phyloP scores from a whole-genome alignment of 352 stramenopile genomes.

The Pythium utonaiense region DNA sequence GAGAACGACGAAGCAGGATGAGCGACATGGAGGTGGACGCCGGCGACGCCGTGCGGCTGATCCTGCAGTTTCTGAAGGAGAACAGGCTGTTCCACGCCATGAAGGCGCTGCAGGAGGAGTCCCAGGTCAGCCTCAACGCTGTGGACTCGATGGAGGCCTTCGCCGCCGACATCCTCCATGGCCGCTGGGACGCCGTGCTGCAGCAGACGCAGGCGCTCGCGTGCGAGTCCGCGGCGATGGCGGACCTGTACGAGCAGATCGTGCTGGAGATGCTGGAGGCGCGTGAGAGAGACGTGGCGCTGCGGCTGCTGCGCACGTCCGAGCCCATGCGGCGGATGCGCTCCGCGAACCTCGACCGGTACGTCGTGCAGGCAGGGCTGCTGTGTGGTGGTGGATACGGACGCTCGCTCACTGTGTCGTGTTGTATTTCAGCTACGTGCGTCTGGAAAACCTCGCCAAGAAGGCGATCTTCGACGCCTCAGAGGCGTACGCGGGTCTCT shows the following conservation, averaged over 20 bases:
- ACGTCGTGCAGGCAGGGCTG: not conserved
- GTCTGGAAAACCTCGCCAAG: conserved; percentile 77
- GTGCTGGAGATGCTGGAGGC: conserved; percentile 87
- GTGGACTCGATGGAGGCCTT: conserved; percentile 87
- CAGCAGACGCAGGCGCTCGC: conserved; percentile 79
- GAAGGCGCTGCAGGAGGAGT: conserved; percentile 83
- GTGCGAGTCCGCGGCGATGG: conserved; percentile 64
- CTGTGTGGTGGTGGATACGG: too few relatives aligned
- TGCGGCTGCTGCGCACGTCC: conserved; percentile 51
- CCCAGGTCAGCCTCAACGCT: conserved; percentile 81
- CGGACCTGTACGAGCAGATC: conserved; percentile 89
- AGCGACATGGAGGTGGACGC: conserved; percentile 51
- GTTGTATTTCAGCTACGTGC: conserved; percentile 37
- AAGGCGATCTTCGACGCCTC: conserved; percentile 56
- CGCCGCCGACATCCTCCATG: conserved; percentile 66
- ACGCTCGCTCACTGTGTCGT: not conserved
- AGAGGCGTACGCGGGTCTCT: conserved; percentile 58
- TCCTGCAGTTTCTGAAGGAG: conserved; percentile 92
- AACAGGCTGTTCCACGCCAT: conserved; percentile 84
- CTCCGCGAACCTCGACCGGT: conserved; percentile 47
- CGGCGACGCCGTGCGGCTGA: conserved; percentile 83
- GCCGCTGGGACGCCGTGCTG: conserved; percentile 89
- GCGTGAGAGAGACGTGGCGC: conserved; percentile 73
- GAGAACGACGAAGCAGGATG: not conserved
- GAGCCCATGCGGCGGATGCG: conserved; percentile 50